Evolutionary conservation across 192 early-diverging fungal genomes (phyloP).

Genomic region (Coemansia sp.): DNA sequence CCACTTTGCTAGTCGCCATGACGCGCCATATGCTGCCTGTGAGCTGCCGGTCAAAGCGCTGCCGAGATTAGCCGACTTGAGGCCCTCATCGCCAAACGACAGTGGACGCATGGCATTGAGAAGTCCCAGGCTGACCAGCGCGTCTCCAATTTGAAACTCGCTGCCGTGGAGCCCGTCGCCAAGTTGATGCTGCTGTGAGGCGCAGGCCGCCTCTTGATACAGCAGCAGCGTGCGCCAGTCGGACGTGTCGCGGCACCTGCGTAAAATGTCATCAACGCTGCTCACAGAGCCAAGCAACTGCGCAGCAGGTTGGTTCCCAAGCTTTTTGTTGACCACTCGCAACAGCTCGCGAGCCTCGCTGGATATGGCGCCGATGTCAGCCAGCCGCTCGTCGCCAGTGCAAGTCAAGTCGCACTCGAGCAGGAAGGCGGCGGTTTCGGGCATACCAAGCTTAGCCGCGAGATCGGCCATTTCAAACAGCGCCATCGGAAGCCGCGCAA

Average conservation of each 20-base stretch:
- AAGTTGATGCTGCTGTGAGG: background rate
- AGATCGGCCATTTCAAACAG: conserved; percentile 52
- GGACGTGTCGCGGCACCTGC: conserved; percentile 36
- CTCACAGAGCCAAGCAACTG: conserved; percentile 31
- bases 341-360: conserved; percentile 35
- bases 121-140: conserved; percentile 43
- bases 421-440: conserved; percentile 41
- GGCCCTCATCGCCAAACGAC: background rate
- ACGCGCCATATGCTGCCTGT: conserved; percentile 38
- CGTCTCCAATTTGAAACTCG: conserved; percentile 37
- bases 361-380: conserved; percentile 20
- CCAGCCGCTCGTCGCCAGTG: conserved; percentile 19
- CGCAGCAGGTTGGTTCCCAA: conserved; percentile 48
- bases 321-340: conserved; percentile 26
- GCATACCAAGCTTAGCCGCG: conserved; percentile 36
- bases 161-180: background rate
- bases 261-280: conserved; percentile 28
- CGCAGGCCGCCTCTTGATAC: conserved; percentile 38
- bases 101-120: conserved; percentile 35
- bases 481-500: conserved; percentile 31
- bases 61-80: background rate
- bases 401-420: conserved; percentile 54
- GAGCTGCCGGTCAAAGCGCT: background rate
- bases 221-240: conserved; percentile 51
- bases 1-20: conserved; percentile 52